These are phyloP conservation scores for Kwoniella bestiolae DNA, from an alignment of 768 basidiomycete genomes.

Conservation along the genomic window DNA sequence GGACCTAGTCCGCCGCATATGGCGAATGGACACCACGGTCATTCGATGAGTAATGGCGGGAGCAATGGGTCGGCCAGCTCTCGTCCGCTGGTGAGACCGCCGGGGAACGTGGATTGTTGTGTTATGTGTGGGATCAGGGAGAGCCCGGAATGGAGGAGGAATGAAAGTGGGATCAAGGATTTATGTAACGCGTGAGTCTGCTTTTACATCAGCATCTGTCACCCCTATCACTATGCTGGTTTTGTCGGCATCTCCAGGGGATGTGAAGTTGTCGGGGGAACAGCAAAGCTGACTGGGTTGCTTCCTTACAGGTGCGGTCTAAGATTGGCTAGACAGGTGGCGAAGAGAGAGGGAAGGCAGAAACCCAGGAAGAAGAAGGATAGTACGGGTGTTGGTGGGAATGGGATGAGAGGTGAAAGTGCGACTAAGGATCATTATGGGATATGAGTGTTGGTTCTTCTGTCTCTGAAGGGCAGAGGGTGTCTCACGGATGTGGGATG, in stretches of 20 bases:
- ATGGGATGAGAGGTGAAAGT: constrained; percentile 5
- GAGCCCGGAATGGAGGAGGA: constrained; percentile 55
- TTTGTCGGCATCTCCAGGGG: neutral
- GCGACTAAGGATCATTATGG: constrained; percentile 12
- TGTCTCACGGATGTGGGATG: too few species aligned
- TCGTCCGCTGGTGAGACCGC: constrained; percentile 51
- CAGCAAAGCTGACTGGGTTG: neutral
- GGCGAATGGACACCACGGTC: constrained; percentile 9
- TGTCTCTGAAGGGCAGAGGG: neutral
- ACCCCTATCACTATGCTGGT: neutral
- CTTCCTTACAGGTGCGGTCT: constrained; percentile 46
- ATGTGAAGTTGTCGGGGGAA: neutral
- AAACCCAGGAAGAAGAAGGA: constrained; percentile 54
- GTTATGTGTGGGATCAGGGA: constrained; percentile 48
- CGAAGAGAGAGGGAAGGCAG: constrained; percentile 55
- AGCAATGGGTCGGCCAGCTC: constrained; percentile 15
- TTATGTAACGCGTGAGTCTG: constrained; percentile 56
- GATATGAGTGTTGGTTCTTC: neutral
- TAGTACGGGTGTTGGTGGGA: constrained; percentile 4
- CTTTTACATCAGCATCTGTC: neutral
- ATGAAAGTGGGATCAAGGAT: constrained; percentile 54
- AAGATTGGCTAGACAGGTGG: constrained; percentile 51
- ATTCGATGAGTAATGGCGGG: constrained; percentile 21
- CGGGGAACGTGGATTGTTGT: constrained; percentile 50
- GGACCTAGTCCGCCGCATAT: constrained; percentile 7